Evolutionary conservation across 2,329 filamentous ascomycete genomes (phyloP).

Genomic region (Colletotrichum sp.): DNA sequence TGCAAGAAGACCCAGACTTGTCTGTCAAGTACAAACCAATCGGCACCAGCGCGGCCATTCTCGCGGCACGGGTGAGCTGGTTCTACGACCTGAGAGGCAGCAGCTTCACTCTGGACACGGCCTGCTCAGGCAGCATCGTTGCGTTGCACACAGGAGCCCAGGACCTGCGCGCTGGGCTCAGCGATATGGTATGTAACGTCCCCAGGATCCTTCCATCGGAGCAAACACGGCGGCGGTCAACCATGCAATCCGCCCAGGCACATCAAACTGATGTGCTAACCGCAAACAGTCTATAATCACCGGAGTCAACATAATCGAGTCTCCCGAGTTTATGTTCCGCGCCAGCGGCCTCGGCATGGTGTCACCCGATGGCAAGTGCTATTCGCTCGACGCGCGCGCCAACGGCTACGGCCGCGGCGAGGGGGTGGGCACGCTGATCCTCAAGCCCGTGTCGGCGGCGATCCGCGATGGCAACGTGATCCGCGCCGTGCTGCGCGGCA

Average conservation of each 20-base stretch:
- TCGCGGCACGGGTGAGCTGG: background rate
- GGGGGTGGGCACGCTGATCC: constrained; percentile 33
- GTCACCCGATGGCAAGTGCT: background rate
- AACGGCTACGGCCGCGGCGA: constrained; percentile 13
- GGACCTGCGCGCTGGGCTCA: constrained; percentile 27
- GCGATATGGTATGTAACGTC: constrained; percentile 1
- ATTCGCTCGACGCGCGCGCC: background rate
- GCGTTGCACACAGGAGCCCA: constrained; percentile 47
- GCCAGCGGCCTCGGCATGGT: background rate
- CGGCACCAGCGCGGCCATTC: constrained; percentile 42
- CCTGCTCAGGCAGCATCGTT: constrained; percentile 53
- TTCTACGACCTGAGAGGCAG: constrained; percentile 51
- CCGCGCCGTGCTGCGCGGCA: constrained; percentile 37
- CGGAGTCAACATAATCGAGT: constrained; percentile 24
- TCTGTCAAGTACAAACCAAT: constrained; percentile 32
- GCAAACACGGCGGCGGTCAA: background rate
- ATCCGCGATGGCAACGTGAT: constrained; percentile 45
- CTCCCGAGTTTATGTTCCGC: constrained; percentile 23
- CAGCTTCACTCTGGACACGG: constrained; percentile 55
- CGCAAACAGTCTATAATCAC: constrained; percentile 22
- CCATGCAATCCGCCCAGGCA: background rate
- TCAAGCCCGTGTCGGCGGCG: constrained; percentile 49
- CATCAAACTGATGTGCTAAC: background rate
- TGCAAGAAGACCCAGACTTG: constrained; percentile 30
- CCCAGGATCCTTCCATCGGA: background rate